A percentile compares a stretch with the other conserved stretches of the same genome.
phyloP scores from a whole-genome alignment of 495 filamentous ascomycete genomes.

The Penicillium psychrofluorescens region DNA sequence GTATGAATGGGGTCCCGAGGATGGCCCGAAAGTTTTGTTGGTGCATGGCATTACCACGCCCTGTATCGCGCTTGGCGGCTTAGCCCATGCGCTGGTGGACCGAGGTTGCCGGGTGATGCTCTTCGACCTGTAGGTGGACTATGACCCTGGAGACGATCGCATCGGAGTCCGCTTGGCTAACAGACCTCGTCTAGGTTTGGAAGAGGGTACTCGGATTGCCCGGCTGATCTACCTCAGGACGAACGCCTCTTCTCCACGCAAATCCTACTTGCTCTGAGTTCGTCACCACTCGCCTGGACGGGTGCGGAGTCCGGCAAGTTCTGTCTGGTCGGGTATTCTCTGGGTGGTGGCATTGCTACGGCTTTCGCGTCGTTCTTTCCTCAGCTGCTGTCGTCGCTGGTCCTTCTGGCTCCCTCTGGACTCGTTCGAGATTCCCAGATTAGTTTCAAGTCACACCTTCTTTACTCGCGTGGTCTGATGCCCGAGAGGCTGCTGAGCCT shows the following conservation, averaged over 20 bases:
- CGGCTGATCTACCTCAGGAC: constrained; percentile 62
- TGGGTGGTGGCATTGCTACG: constrained; percentile 73
- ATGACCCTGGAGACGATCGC: too few species aligned
- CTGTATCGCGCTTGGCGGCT: constrained; percentile 58
- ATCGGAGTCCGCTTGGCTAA: neutral
- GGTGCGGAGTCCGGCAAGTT: constrained; percentile 48
- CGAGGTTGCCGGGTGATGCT: constrained; percentile 78
- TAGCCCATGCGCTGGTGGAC: constrained; percentile 64
- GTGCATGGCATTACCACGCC: constrained; percentile 86
- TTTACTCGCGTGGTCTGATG: constrained; percentile 53
- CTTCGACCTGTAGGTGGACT: constrained; percentile 49
- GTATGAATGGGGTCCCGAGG: constrained; percentile 85
- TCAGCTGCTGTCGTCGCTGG: constrained; percentile 53
- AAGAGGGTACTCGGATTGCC: constrained; percentile 69
- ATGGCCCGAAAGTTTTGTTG: constrained; percentile 70
- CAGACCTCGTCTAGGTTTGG: constrained; percentile 49
- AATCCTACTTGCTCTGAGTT: constrained; percentile 63
- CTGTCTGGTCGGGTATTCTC: constrained; percentile 71
- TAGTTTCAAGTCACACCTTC: constrained; percentile 47
- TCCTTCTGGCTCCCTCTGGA: constrained; percentile 71
- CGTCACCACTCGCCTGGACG: constrained; percentile 63
- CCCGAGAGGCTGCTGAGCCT: constrained; percentile 49
- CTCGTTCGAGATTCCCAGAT: constrained; percentile 61
- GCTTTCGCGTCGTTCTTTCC: constrained; percentile 71
- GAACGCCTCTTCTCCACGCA: constrained; percentile 65